Base-by-base conservation (phyloP, 345 rosid species). In the Murraya paniculata region DNA sequence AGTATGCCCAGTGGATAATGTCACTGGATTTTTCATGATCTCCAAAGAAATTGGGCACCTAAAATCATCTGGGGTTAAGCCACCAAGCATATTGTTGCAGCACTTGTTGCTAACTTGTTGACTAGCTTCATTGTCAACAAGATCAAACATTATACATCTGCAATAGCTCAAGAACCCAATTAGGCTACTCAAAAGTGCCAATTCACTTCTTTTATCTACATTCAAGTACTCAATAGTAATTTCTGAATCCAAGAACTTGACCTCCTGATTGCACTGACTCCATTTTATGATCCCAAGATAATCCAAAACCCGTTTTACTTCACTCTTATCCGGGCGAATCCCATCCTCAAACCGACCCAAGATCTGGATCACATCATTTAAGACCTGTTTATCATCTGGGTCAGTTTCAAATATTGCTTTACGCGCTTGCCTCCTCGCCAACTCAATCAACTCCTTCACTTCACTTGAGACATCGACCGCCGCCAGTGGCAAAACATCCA, bases 1-100 rank as follows among this genome's bases (percentile, higher is more conserved):
- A 0, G 94, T 91, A 69, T 91, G 94, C 1, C 95, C 98, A 0
- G 98, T 85, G 64, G 81, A 82, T 22, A 92, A 80, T 60, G 87
- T 83, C 31, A 93, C 96, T 0, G 96, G 98, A 80, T 91, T 93
- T 1, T 25, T 78, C 98, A 90, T 93, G 28, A 89, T 76, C 84
- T 91, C 96, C 9, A 93, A 87, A 33, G 96, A 86, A 55, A 93
- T 89, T 3, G 98, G 96, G 68, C 98, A 91, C 65, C 84, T 89
- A 62, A 93, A 87, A 88, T 90, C 94, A 68, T 91, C 94, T 1
- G 76, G 60, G 72, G 86, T 90, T 55, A 93, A 62, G 67, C 83
- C 81, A 0, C 71, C 70, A 22, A 88, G 59, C 33, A 62, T 36
- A 38, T 79, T 45, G 35, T 9, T 71, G 70, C 66, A 36, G n/a